Base-by-base conservation (phyloP, 2,329 filamentous ascomycete genomes). In the Trichoderma sp. region DNA sequence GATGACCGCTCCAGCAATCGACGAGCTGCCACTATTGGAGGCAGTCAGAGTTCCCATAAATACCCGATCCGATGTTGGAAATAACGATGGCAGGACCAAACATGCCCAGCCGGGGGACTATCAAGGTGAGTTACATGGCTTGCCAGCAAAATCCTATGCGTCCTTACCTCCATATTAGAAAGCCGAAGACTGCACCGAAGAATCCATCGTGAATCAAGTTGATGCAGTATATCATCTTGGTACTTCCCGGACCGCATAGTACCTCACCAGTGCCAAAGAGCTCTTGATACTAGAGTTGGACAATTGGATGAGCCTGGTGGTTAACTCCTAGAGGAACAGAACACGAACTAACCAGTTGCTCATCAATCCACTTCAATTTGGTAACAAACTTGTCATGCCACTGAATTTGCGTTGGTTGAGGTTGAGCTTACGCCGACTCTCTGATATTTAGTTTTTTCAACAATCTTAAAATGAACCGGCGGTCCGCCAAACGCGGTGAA, bases 191-290 rank as follows among this genome's bases (percentile, higher is more conserved):
- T 0, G 90, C 91, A 0, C 86, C 81, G 2, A 87, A 68, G 5
- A 91, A 81, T 0, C 91, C 91, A 12, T 85, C 86, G 72, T 89
- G 90, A 11, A 93, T 85, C 20, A 92, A 79, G 47, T 89, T 88
- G 53, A 93, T 88, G 72, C 88, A 91, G 73, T 92, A 93, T 0
- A 88, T 78, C 88, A 93, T 91, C 77, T 93, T 93, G 2, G 91
- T 93, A 73, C 88, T 91, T 0, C 75, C 91, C 0, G 91, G 92
- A 0, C 91, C 91, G 0, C 88, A 89, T 2, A 93, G 83, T 1
- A 89, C 88, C 80, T 93, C 91, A 20, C 86, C 88, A 59, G 93
- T 81, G 30, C 88, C 90, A 78, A 94, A 93, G 0, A 93, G 84
- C 76, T 93, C 91, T 78, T 92, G 89, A 79, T 91, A 93, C 88